phyloP scores from a whole-genome alignment of 1,284 basidiomycete genomes.

The Coriolopsis trogii region DNA sequence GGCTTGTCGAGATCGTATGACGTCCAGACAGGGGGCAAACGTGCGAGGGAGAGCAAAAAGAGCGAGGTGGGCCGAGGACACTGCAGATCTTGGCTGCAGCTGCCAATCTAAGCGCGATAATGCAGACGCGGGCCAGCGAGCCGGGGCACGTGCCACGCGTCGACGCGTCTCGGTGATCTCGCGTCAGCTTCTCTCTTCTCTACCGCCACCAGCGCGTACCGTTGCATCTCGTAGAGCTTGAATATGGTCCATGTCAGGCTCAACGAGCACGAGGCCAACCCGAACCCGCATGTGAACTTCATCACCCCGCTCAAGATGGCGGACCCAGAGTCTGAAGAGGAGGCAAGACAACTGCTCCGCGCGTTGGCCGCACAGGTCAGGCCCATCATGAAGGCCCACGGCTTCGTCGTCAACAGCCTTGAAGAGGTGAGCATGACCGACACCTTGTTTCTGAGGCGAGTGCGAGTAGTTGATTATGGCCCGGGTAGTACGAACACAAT shows the following conservation, averaged over 20 bases:
- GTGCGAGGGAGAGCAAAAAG: slow-evolving; percentile 11
- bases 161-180: slow-evolving; percentile 7
- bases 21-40: slow-evolving; percentile 2
- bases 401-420: slow-evolving; percentile 73
- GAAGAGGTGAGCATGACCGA: slow-evolving; percentile 82
- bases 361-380: slow-evolving; percentile 80
- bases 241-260: slow-evolving; percentile 72
- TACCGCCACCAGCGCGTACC: background rate
- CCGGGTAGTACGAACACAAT: slow-evolving; percentile 71
- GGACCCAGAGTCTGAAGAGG: slow-evolving; percentile 49
- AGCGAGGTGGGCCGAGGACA: background rate
- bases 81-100: slow-evolving; percentile 9
- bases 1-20: background rate
- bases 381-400: slow-evolving; percentile 79
- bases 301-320: slow-evolving; percentile 58
- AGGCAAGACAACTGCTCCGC: slow-evolving; percentile 67
- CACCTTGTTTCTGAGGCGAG: background rate
- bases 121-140: slow-evolving; percentile 4
- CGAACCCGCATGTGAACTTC: slow-evolving; percentile 78
- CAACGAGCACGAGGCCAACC: slow-evolving; percentile 70
- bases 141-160: too few species aligned
- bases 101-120: slow-evolving; percentile 6
- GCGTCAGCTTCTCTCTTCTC: background rate
- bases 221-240: background rate
- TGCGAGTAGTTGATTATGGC: background rate